Evolutionary conservation across 1,139 yeast genomes (phyloP).

Genomic region (Yamadazyma aaseri): DNA sequence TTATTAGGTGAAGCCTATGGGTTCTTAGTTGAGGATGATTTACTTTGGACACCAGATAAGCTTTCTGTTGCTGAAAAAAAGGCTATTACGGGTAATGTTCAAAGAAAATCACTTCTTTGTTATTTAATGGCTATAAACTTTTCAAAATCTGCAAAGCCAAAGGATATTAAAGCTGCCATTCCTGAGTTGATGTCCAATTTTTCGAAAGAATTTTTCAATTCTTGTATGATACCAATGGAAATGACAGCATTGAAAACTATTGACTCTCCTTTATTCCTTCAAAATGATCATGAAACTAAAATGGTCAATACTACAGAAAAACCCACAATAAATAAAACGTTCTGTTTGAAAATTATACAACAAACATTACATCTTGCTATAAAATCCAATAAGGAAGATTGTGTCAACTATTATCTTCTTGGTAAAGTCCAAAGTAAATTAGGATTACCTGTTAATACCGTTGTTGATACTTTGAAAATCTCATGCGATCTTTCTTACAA

Average conservation of each 20-base stretch:
- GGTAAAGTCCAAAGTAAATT: conserved; percentile 62
- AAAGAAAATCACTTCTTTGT: conserved; percentile 69
- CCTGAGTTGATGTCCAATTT: conserved; percentile 55
- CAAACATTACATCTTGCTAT: conserved; percentile 46
- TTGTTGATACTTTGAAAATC: conserved; percentile 37
- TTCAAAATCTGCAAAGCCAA: conserved; percentile 24
- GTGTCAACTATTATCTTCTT: conserved; percentile 61
- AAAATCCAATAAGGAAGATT: conserved; percentile 45
- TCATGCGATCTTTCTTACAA: conserved; percentile 30
- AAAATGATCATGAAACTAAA: conserved; percentile 22
- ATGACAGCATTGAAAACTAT: conserved; percentile 50
- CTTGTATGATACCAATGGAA: conserved; percentile 68
- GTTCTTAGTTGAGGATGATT: conserved; percentile 78
- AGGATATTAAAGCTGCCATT: conserved; percentile 29
- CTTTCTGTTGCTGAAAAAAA: conserved; percentile 65
- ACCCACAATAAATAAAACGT: conserved; percentile 22
- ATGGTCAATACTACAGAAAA: conserved; percentile 23
- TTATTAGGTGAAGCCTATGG: conserved; percentile 81
- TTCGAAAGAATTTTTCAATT: conserved; percentile 61
- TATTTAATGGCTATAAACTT: conserved; percentile 74
- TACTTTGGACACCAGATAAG: conserved; percentile 89
- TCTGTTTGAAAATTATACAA: conserved; percentile 36
- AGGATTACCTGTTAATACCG: conserved; percentile 23
- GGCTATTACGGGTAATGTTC: conserved; percentile 59
- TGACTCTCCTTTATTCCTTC: conserved; percentile 34